Evolutionary conservation across 108 stramenopile species (phyloP).

Genomic region (Cyclostephanos tholiformis): DNA sequence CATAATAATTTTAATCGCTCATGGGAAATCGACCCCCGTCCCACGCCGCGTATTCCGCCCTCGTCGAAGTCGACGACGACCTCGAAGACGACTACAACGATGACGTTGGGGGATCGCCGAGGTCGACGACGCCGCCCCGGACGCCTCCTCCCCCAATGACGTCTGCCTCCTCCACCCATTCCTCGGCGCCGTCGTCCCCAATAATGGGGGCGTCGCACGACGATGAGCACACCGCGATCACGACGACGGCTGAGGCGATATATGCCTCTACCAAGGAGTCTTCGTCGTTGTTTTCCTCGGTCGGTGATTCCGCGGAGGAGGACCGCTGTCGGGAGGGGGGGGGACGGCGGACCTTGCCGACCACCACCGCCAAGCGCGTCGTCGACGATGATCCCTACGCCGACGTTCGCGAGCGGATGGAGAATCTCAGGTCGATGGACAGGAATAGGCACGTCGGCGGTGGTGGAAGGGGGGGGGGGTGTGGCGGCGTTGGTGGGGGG

Average conservation of each 20-base stretch:
- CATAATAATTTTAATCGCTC: no score
- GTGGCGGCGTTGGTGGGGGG: not conserved
- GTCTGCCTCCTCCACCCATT: slow-evolving; percentile 6
- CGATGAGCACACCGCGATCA: not conserved
- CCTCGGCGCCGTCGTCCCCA: slow-evolving; percentile 16
- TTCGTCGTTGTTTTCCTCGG: not conserved
- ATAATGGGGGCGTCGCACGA: not conserved
- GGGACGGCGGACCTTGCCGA: not conserved
- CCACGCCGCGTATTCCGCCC: slow-evolving; percentile 6
- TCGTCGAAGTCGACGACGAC: not conserved
- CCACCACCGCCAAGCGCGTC: no score
- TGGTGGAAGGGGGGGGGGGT: not conserved
- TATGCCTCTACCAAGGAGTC: not conserved
- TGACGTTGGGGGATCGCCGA: not conserved
- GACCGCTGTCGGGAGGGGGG: not conserved
- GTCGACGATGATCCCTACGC: slow-evolving; percentile 70
- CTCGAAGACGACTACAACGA: not conserved
- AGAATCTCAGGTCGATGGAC: slow-evolving; percentile 57
- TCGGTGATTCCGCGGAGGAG: not conserved
- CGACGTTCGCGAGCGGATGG: slow-evolving; percentile 85
- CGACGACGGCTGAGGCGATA: not conserved
- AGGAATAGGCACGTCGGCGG: slow-evolving; percentile 42
- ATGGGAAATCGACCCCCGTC: not conserved
- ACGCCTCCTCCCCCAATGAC: not conserved
- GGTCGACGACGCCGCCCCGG: not conserved